A percentile compares a stretch with the other conserved stretches of the same genome.
These are phyloP conservation scores for Barbarea vulgaris DNA, from an alignment of 345 rosid genomes.

Conservation along the genomic window DNA sequence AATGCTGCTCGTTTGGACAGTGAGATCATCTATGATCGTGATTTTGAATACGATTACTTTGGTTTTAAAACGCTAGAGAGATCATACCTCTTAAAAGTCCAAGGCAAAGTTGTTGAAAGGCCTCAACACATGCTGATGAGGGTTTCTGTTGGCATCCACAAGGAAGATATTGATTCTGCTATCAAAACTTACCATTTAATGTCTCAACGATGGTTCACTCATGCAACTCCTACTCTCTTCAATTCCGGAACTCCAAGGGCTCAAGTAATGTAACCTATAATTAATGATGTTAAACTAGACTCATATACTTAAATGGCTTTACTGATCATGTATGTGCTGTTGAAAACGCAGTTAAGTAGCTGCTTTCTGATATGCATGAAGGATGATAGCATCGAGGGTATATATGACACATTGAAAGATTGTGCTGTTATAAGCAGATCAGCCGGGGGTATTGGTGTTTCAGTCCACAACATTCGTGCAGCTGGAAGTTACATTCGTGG, in stretches of 20 bases:
- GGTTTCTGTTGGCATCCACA: constrained; percentile 88
- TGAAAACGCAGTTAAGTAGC: constrained; percentile 67
- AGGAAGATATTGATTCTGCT: constrained; percentile 68
- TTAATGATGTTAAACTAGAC: neutral
- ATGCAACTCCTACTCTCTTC: constrained; percentile 93
- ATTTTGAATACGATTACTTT: constrained; percentile 88
- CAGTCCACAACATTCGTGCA: constrained; percentile 32
- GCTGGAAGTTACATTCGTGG: constrained; percentile 18
- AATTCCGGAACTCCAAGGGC: constrained; percentile 90
- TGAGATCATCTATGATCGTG: constrained; percentile 88
- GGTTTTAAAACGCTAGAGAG: constrained; percentile 93
- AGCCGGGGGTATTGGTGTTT: constrained; percentile 91
- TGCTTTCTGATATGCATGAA: constrained; percentile 91
- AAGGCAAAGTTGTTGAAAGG: constrained; percentile 81
- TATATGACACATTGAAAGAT: constrained; percentile 87
- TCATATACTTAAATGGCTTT: neutral
- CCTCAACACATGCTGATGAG: constrained; percentile 97
- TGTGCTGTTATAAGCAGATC: constrained; percentile 96
- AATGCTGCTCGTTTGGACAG: constrained; percentile 83
- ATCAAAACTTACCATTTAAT: constrained; percentile 82
- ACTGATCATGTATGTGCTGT: neutral
- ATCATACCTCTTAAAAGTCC: constrained; percentile 83
- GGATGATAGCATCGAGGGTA: constrained; percentile 91
- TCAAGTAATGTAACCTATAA: no score
- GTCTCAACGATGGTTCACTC: constrained; percentile 96